phyloP scores from a whole-genome alignment of 129 eudicot species.

The Artemisia annua region DNA sequence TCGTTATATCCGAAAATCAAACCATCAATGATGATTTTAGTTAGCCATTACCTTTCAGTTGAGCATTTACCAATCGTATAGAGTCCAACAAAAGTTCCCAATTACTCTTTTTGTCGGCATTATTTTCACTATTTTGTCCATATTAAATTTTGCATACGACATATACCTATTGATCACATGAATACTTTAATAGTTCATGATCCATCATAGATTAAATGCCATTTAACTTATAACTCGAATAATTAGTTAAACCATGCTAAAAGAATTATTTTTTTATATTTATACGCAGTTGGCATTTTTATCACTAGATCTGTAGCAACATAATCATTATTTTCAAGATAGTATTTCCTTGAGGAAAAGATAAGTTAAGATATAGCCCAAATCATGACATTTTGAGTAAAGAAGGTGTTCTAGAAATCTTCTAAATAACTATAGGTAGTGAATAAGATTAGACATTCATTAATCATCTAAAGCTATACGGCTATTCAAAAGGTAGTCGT shows the following conservation, averaged over 20 bases:
- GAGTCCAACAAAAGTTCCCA: conserved; percentile 11
- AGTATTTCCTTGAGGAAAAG: conserved; percentile 11
- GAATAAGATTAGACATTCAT: too few species aligned
- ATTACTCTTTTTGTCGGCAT: neutral
- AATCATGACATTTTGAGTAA: conserved; percentile 1
- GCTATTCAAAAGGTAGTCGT: too few species aligned
- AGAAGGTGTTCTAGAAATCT: neutral
- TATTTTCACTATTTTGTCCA: neutral
- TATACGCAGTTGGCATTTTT: neutral
- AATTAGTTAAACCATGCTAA: too few species aligned
- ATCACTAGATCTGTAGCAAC: conserved; percentile 13
- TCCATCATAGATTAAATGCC: too few species aligned
- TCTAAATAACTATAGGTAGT: too few species aligned
- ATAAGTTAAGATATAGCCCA: conserved; percentile 13
- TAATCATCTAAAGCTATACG: too few species aligned
- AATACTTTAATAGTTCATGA: too few species aligned
- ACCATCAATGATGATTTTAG: conserved; percentile 25
- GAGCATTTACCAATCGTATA: neutral
- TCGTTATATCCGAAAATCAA: conserved; percentile 26
- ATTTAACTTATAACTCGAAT: too few species aligned
- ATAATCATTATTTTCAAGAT: conserved; percentile 29
- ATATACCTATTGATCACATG: too few species aligned
- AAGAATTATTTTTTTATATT: neutral
- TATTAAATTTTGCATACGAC: neutral
- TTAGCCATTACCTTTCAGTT: conserved; percentile 25